Conservation (phyloP, 768 basidiomycete genomes). For the Pleurotus djamor region DNA sequence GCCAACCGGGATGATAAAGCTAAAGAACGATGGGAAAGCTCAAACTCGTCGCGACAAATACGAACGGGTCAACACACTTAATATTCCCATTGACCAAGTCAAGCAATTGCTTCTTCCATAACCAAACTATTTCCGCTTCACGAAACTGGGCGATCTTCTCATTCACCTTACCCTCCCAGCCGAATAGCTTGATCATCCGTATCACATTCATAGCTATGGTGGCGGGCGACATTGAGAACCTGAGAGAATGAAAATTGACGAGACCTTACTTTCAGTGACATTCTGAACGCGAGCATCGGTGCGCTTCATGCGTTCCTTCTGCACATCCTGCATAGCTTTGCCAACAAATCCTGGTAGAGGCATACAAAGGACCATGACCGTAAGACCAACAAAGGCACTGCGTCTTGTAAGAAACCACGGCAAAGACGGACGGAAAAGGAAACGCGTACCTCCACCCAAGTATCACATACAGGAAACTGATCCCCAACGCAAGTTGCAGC, state of each 20-base stretch:
- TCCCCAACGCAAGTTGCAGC: slow-evolving; percentile 15
- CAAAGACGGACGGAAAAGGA: slow-evolving; percentile 1
- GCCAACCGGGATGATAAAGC: slow-evolving; percentile 56
- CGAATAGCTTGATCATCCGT: slow-evolving; percentile 73
- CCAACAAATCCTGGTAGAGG: slow-evolving; percentile 59
- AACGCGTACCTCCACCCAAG: slow-evolving; percentile 25
- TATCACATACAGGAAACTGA: slow-evolving; percentile 24
- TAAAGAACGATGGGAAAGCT: slow-evolving; percentile 15
- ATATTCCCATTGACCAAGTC: slow-evolving; percentile 40
- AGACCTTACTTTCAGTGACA: slow-evolving; percentile 54
- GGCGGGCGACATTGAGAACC: slow-evolving; percentile 10
- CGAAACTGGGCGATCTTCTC: slow-evolving; percentile 52
- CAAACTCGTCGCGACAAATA: not conserved
- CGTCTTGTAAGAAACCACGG: slow-evolving; percentile 5
- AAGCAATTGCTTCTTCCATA: slow-evolving; percentile 51
- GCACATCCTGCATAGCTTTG: slow-evolving; percentile 42
- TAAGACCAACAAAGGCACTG: slow-evolving; percentile 58
- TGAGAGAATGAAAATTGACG: slow-evolving; percentile 7
- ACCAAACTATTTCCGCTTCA: slow-evolving; percentile 54
- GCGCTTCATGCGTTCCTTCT: slow-evolving; percentile 47
- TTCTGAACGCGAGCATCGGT: slow-evolving; percentile 58
- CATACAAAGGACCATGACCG: slow-evolving; percentile 43
- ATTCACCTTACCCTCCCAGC: slow-evolving; percentile 57
- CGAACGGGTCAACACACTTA: slow-evolving; percentile 27
- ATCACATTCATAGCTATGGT: slow-evolving; percentile 51